Base-by-base conservation (phyloP, 495 filamentous ascomycete genomes). In the Durotheca rogersii region DNA sequence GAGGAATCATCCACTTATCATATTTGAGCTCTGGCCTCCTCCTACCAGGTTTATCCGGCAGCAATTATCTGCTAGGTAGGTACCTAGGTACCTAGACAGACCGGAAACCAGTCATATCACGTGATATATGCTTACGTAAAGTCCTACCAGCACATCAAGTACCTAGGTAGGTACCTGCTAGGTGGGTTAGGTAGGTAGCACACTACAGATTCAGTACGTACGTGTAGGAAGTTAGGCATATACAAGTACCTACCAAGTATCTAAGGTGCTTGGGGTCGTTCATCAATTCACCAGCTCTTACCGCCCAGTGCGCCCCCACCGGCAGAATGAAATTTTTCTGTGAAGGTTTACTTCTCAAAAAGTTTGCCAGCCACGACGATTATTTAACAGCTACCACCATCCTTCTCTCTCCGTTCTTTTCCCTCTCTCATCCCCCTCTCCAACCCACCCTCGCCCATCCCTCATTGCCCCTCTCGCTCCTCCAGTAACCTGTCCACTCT, bases 261-360 rank as follows among this genome's bases (percentile, higher is more conserved):
- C n/a, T n/a, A n/a, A n/a, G n/a, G n/a, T n/a, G n/a, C n/a, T n/a
- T n/a, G n/a, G n/a, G n/a, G n/a, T n/a, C n/a, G n/a, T n/a, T n/a
- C n/a, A n/a, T n/a, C n/a, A 16, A 9, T 33, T 29, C 18, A 18
- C 38, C 51, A 53, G 5, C 7, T 2, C 32, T 60, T 49, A 68
- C 65, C 65, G 63, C 65, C 62, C 43, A 25, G 30, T 29, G 32
- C 17, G 51, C 38, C 49, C 52, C 60, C 65, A 60, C 62, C 39
- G 56, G 63, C 56, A 60, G 41, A 65, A 40, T 39, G 48, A 65
- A 50, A 45, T 54, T 62, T 58, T 61, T 29, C 6, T 40, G 7
- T 32, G 20, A 47, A 47, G 37, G 47, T 29, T 50, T 16, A 19
- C 25, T 39, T 33, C 38, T 31, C 39, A 30, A 52, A 61, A 56